These are phyloP conservation scores for Flaveria robusta DNA, from an alignment of 129 eudicot species.

Conservation along the genomic window DNA sequence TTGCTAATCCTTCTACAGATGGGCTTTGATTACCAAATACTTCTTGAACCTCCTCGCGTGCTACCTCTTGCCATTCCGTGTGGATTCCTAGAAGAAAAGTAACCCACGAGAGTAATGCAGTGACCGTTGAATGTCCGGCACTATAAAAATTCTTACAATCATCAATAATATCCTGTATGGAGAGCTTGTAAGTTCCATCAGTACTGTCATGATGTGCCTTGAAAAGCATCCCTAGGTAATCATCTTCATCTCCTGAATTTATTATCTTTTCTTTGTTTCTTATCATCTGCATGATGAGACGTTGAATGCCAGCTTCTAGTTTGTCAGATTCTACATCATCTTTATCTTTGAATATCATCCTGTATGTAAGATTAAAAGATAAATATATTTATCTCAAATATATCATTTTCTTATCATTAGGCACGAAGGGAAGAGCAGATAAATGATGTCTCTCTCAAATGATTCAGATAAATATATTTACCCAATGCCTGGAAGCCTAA, in stretches of 20 bases:
- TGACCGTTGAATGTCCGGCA: slow-evolving; percentile 62
- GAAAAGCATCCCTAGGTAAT: slow-evolving; percentile 66
- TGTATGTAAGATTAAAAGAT: background rate
- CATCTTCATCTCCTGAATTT: slow-evolving; percentile 21
- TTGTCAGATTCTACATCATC: slow-evolving; percentile 27
- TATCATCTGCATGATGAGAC: slow-evolving; percentile 26
- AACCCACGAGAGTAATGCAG: slow-evolving; percentile 57
- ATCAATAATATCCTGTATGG: slow-evolving; percentile 61
- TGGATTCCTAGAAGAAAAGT: slow-evolving; percentile 56
- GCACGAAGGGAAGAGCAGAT: too few relatives aligned
- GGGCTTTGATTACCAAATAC: slow-evolving; percentile 49
- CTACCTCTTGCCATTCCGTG: slow-evolving; percentile 75
- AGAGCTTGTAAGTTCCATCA: slow-evolving; percentile 44
- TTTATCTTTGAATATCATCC: slow-evolving; percentile 26
- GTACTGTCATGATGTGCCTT: slow-evolving; percentile 31
- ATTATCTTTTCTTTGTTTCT: slow-evolving; percentile 19
- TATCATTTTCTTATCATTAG: background rate
- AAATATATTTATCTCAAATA: too few relatives aligned
- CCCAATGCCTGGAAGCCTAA: slow-evolving; percentile 17
- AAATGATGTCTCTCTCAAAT: too few relatives aligned
- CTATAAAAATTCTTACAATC: slow-evolving; percentile 58
- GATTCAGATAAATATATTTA: background rate
- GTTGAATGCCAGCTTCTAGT: slow-evolving; percentile 15
- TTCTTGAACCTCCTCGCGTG: slow-evolving; percentile 48
- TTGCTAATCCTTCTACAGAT: slow-evolving; percentile 56